These are phyloP conservation scores for Heterobasidion annosum DNA, from an alignment of 1,284 basidiomycete genomes.

Conservation along the genomic window DNA sequence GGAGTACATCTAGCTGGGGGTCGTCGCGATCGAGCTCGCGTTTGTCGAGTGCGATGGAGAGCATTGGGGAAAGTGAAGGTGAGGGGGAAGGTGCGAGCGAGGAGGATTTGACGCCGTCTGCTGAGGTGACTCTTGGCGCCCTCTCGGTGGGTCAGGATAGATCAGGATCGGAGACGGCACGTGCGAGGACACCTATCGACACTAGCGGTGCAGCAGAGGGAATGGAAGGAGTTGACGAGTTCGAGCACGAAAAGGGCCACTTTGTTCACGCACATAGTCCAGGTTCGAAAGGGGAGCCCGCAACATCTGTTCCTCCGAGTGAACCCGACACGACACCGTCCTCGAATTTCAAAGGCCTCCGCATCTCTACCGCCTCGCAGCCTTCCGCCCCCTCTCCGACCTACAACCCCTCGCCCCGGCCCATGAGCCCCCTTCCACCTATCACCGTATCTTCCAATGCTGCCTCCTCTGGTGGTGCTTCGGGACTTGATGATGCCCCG, in stretches of 20 bases:
- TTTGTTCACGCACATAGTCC: not conserved
- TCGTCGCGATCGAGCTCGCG: constrained; percentile 10
- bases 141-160: constrained; percentile 1
- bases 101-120: constrained; percentile 6
- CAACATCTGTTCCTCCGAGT: not conserved
- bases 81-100: constrained; percentile 13
- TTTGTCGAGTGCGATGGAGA: constrained; percentile 13
- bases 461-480: no score
- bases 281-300: not conserved
- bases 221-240: not conserved
- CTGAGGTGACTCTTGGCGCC: constrained; percentile 1
- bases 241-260: not conserved
- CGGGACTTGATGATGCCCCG: no score
- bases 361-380: not conserved
- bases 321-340: not conserved
- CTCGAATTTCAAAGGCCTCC: not conserved
- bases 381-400: not conserved
- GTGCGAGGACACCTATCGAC: constrained; percentile 7
- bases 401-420: no score
- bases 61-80: constrained; percentile 15
- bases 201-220: not conserved
- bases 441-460: not conserved
- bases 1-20: constrained; percentile 13
- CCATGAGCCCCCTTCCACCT: not conserved
- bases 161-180: constrained; percentile 8